A percentile compares a stretch with the other conserved stretches of the same genome.
Evolutionary conservation across 2,329 filamentous ascomycete species (phyloP).

Genomic region (Fusarium incarnatum): DNA sequence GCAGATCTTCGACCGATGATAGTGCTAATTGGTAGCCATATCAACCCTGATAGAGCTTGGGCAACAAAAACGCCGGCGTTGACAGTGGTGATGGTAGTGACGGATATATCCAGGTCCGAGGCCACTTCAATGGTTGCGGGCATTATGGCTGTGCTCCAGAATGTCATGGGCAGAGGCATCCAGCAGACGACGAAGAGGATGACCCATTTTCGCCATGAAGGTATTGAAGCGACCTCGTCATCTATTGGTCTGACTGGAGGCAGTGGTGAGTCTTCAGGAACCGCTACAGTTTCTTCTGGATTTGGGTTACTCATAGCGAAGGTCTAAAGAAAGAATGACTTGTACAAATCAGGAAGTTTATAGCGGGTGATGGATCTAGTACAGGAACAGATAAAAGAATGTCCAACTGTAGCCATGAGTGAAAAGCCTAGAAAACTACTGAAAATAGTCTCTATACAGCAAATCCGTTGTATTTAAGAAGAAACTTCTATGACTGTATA

Average conservation of each 20-base stretch:
- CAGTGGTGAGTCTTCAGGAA: background rate
- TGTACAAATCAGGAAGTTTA: background rate
- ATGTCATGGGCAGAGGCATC: conserved; percentile 47
- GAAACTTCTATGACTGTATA: background rate
- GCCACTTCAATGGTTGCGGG: conserved; percentile 41
- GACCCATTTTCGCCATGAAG: conserved; percentile 44
- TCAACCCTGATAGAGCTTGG: conserved; percentile 41
- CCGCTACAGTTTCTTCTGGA: background rate
- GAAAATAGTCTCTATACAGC: background rate
- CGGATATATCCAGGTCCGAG: conserved; percentile 13
- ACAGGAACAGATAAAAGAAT: background rate
- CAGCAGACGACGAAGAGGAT: conserved; percentile 47
- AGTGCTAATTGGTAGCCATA: conserved; percentile 44
- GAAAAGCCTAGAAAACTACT: background rate
- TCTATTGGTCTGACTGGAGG: conserved; percentile 29
- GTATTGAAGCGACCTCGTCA: conserved; percentile 37
- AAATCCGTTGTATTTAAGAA: background rate
- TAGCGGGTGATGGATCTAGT: background rate
- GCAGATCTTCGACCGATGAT: conserved; percentile 40
- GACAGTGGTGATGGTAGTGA: conserved; percentile 37
- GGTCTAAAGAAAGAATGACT: background rate
- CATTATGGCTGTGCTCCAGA: conserved; percentile 46
- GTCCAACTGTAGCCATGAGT: too few species aligned
- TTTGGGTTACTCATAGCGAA: conserved; percentile 31
- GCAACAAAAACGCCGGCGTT: conserved; percentile 45